Base-by-base conservation (phyloP, 2,329 filamentous ascomycete species). In the Zymoseptoria crescenta region DNA sequence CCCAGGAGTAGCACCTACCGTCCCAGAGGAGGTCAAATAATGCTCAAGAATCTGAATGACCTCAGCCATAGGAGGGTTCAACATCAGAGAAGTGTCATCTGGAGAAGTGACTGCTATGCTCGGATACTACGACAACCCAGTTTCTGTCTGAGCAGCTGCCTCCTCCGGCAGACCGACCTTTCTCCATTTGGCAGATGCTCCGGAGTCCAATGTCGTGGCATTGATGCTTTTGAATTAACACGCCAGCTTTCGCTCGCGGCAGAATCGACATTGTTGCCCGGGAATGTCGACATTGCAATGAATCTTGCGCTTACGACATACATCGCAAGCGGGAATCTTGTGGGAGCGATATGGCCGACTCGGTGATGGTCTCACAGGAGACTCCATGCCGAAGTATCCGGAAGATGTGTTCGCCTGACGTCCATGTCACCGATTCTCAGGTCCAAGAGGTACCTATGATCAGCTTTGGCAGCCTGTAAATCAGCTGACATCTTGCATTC, bases 271-370 rank as follows among this genome's bases (percentile, higher is more conserved):
- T 56, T 73, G 68, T 56, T 73, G 69, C 50, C 70, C 71, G 4
- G 71, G 68, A n/a, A 74, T 69, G 49, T 75, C 73, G 53, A 76
- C 73, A 35, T 74, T 71, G 67, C 74, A 76, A 41, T 74, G 70
- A 29, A 75, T 74, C 58, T 76, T 77, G 28, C 75, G 70, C 29
- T 71, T 72, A 10, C 74, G 71, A 63, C 74, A 77, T 59, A 71
- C 65, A 21, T 69, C 72, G 63, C 74, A 76, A 41, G 75, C 75
- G n/a, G 74, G 74, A 19, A 76, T 70, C 61, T 73, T 74, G 64
- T 76, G 74, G 0, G 74, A 76, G 49, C 75, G 73, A 61, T 76
- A 76, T 20, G 75, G 75, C 58, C 75, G 59, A 41, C 54, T 57
- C 24, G 4, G 10, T n/a, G 54, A 50, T 51, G 30, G 19, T 13